phyloP scores from a whole-genome alignment of 1,284 basidiomycete species.

The Heterobasidion occidentale region DNA sequence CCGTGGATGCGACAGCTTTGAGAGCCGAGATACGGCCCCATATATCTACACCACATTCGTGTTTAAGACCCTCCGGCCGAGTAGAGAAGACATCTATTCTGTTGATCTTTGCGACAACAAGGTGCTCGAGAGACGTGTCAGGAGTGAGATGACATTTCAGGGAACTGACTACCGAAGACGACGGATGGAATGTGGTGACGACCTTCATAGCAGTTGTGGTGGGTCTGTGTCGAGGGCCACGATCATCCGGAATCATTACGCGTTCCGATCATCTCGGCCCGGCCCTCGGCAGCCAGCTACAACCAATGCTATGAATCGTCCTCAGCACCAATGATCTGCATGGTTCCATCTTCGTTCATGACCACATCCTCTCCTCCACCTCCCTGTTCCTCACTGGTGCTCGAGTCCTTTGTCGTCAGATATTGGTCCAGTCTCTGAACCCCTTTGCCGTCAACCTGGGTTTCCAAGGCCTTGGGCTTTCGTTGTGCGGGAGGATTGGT shows the following conservation, averaged over 20 bases:
- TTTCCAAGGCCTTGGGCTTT: neutral
- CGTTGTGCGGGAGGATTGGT: slow-evolving; percentile 23
- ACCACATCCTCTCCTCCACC: slow-evolving; percentile 17
- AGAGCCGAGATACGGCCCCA: slow-evolving; percentile 58
- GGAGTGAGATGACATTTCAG: slow-evolving; percentile 45
- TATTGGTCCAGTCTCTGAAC: neutral
- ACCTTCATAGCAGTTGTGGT: slow-evolving; percentile 41
- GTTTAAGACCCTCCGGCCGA: slow-evolving; percentile 44
- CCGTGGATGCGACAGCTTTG: slow-evolving; percentile 43
- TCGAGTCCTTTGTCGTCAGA: neutral
- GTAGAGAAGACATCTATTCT: slow-evolving; percentile 59
- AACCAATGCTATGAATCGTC: neutral
- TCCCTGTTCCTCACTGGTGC: neutral
- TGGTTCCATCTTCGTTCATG: slow-evolving; percentile 24
- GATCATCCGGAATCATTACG: slow-evolving; percentile 2
- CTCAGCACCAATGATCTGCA: slow-evolving; percentile 8
- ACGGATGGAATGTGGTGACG: slow-evolving; percentile 53
- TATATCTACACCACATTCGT: slow-evolving; percentile 50
- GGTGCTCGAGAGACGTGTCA: slow-evolving; percentile 40
- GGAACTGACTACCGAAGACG: slow-evolving; percentile 52
- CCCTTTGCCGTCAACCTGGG: neutral
- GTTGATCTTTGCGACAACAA: slow-evolving; percentile 59
- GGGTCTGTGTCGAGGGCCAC: neutral
- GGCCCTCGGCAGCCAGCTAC: neutral
- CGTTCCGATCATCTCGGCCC: neutral